Base-by-base conservation (phyloP, 352 stramenopile genomes). In the Pythium sukuiense region DNA sequence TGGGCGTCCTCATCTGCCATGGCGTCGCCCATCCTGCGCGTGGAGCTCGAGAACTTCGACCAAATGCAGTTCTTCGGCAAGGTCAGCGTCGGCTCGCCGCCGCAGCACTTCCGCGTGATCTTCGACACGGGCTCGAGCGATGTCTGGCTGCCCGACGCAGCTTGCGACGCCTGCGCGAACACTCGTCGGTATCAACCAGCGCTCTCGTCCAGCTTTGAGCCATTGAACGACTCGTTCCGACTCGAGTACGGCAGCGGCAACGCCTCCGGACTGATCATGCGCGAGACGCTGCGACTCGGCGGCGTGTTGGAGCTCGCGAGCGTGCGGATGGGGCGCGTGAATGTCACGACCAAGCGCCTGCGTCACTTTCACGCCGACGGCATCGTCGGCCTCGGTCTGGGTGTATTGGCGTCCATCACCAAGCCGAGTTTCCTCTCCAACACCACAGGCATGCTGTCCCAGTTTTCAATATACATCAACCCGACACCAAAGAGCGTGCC, bases 71-170 rank as follows among this genome's bases (percentile, higher is more conserved):
- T 90, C 77, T 87, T 77, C 67, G 84, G 84, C 48, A 68, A 41
- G 30, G 76, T 92, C 27, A 70, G 71, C 54, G 70, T 92, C 18
- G 84, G 84, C 45, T 78, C 84, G 30, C 84, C 84, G 29, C 76
- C 80, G 12, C 81, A 90, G 54, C 61, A 73, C 13, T 90, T 92
- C 59, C 74, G 74, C 39, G 80, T 92, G 56, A 89, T 90, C 73
- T 92, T 92, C 61, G 84, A 92, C 71, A 92, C 84, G 9, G 84
- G 84, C 30, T 90, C 82, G 1, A 88, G 77, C 61, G 83, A 91
- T 61, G 73, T 88, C 14, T 91, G 83, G 83, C 59, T 91, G 3
- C 77, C 81, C 2, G 76, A 77, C 14, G 61, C 61, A 5, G 27
- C 59, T 12, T 91, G 83, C 52, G 57, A 32, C 2, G 72, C 76